Evolutionary conservation across 768 basidiomycete species (phyloP).

Genomic region (Pleurotus sapidus): DNA sequence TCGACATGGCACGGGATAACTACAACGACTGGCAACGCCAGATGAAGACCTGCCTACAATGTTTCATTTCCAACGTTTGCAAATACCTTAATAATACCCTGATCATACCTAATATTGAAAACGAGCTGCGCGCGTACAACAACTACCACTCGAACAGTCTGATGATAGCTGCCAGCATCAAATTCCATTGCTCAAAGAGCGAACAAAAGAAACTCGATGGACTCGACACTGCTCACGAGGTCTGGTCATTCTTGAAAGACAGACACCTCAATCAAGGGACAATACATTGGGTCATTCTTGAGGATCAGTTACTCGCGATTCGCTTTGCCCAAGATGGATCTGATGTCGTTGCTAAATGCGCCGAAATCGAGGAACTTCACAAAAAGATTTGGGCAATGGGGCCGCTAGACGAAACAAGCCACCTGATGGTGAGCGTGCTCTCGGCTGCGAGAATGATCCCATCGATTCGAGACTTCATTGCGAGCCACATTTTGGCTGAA

Average conservation of each 20-base stretch:
- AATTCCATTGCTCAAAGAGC: not conserved
- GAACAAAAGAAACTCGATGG: not conserved
- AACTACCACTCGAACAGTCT: not conserved
- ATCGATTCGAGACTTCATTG: not conserved
- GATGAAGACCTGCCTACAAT: not conserved
- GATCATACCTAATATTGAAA: not conserved
- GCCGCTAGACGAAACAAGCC: constrained; percentile 9
- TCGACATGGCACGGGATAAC: not conserved
- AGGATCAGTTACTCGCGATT: constrained; percentile 13
- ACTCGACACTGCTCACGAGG: not conserved
- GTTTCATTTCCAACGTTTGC: not conserved
- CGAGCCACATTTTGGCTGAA: not conserved
- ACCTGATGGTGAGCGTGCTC: constrained; percentile 6
- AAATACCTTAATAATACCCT: not conserved
- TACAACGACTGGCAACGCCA: not conserved
- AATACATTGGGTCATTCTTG: constrained; percentile 14
- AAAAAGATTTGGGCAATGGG: constrained; percentile 16
- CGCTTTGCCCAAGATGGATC: constrained; percentile 3
- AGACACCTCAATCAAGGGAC: constrained; percentile 15
- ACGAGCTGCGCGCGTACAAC: not conserved
- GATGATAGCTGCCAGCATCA: not conserved
- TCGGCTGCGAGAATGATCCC: not conserved
- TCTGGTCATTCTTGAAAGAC: constrained; percentile 11
- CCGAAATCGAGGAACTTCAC: constrained; percentile 10
- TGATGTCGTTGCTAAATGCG: not conserved